Evolutionary conservation across 1,139 yeast genomes (phyloP), one percentile per base, ranked within the genome.

Genomic region (Lipomyces yarrowii): DNA sequence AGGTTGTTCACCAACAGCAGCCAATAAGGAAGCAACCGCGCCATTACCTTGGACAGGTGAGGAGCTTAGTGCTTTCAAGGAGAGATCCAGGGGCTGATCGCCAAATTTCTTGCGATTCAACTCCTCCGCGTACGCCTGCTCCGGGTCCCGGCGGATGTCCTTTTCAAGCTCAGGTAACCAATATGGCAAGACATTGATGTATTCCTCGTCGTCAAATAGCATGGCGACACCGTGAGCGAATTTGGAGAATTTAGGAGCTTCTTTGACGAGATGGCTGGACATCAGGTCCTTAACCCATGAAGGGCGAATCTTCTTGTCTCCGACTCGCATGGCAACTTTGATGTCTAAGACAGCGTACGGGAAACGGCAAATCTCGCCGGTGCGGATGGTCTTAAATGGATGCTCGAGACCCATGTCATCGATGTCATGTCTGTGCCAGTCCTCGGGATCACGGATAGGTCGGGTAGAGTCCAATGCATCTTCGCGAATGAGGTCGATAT

Each of bases 281-380:
- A 91, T 88, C 74, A 94, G 84, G 71, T 94, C 99, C 71, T 88
- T 89, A 70, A 94, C 85, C 99, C 99, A 94, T 69, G 66, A n/a
- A 10, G 74, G 74, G 5, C 71, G 70, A 23, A 68, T 64, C 55
- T 64, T 64, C n/a, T 57, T 60, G 18, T 65, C 68, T 2, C 66
- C 67, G 6, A 63, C 48, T 33, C 52, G 53, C 60, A 69, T 60
- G 71, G 87, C 86, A 67, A 90, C 84, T 72, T 91, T 90, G 71
- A 94, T 88, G 76, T 94, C 99, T 89, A 94, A 87, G 10, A 92
- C 94, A 11, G 96, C 86, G 76, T 89, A 91, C 15, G 98, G 98
- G 79, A 94, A 94, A 75, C 90, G 87, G 61, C 87, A 79, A 74
- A 80, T 90, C 78, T 94, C 99, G 57, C 97, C 97, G 74, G 89